Percentiles rank a stretch among this genome's conserved stretches.
phyloP scores from a whole-genome alignment of 2,329 filamentous ascomycete species.

The Amylocarpus encephaloides region DNA sequence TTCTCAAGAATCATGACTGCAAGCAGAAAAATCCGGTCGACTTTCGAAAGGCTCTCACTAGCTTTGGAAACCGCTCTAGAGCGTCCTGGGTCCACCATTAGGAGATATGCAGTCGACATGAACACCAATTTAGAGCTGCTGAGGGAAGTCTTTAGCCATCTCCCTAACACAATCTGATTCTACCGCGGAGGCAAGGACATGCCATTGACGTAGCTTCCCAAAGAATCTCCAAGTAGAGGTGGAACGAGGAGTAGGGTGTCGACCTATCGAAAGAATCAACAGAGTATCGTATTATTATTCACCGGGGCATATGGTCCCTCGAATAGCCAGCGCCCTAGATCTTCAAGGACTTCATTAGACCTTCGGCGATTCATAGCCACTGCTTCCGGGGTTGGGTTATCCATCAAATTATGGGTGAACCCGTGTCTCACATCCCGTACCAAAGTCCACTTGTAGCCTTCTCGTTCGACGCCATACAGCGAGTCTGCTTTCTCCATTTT shows the following conservation, averaged over 20 bases:
- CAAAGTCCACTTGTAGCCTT: conserved; percentile 16
- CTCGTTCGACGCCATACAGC: conserved; percentile 17
- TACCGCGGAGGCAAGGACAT: too few species aligned
- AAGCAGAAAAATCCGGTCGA: too few species aligned
- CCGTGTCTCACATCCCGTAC: conserved; percentile 16
- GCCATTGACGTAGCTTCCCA: too few species aligned
- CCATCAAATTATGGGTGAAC: conserved; percentile 18
- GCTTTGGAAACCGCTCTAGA: too few species aligned
- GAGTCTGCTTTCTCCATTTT: conserved; percentile 5
- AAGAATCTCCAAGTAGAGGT: not conserved
- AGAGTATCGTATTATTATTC: not conserved
- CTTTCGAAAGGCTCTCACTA: too few species aligned
- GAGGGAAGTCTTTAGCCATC: too few species aligned
- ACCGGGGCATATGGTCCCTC: conserved; percentile 11
- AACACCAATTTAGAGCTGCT: too few species aligned
- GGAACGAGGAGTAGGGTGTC: not conserved
- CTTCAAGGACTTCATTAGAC: conserved; percentile 11
- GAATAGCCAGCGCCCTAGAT: conserved; percentile 17
- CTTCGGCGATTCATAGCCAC: conserved; percentile 10
- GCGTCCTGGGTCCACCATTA: too few species aligned
- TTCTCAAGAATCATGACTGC: too few species aligned
- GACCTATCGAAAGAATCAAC: not conserved
- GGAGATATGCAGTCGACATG: too few species aligned
- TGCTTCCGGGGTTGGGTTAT: conserved; percentile 10
- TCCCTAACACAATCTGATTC: too few species aligned